Base-by-base conservation (phyloP, 2,329 filamentous ascomycete genomes). In the Fusarium sp. region DNA sequence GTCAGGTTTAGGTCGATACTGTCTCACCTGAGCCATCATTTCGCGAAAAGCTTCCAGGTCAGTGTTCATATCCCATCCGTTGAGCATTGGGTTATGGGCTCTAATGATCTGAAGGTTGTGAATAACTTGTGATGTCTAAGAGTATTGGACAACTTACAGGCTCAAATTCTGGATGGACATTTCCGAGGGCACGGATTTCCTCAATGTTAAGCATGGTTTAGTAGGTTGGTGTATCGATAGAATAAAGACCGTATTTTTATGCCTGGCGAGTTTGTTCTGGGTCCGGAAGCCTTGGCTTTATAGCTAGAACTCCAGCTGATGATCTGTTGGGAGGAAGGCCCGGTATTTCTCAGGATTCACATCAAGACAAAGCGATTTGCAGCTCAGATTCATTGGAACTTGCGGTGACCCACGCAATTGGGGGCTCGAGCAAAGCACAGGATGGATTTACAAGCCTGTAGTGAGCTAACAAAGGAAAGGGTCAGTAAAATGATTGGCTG, bases 121-220 rank as follows among this genome's bases (percentile, higher is more conserved):
- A 78, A 63, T 30, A 48, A 26, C 7, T 13, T 15, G 36, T 24
- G 41, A 42, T 38, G 42, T 14, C 11, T 45, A 3, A 18, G n/a
- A 5, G 18, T 18, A 18, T 18, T 30, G 13, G 17, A 34, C 20
- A 28, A 48, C 70, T 62, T 11, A 73, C 71, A 32, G 71, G 45
- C 44, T 72, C 61, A 64, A 69, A 52, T 71, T 78, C 48, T n/a
- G 73, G 67, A 42, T 77, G 62, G 2, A 73, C 68, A 28, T 76
- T 48, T 18, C 57, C 66, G 18, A 79, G 74, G 3, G 76, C 74
- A 32, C 66, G 52, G 18, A 55, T 78, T 44, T 79, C 75, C 38
- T 81, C 72, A 17, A 79, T 42, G 4, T 74, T 72, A 51, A 79
- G 62, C 79, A 79, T 81, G 13, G 39, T 70, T 30, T 30, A 30